Base-by-base conservation (phyloP, 306 rosid species). In the Canavalia ensiformis region DNA sequence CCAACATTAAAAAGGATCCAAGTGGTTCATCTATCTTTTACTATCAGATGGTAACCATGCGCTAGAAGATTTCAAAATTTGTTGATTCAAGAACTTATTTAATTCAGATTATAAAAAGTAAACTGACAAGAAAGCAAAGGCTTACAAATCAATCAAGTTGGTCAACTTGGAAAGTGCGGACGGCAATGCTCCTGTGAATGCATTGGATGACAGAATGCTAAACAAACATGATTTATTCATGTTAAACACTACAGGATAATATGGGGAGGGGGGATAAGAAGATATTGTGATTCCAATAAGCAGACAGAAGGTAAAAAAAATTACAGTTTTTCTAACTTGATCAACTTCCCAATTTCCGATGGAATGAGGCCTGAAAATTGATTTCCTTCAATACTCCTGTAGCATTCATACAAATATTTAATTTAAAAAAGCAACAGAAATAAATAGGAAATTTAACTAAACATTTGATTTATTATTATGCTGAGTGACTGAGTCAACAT, bases 321-420 rank as follows among this genome's bases (percentile, higher is more conserved):
- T 91, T 91, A 95, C 99, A 92, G 62, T 84, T 92, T 93, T 72
- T 72, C 86, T 82, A 95, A 79, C 49, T 88, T 82, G 83, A 85
- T 57, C 86, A 93, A 75, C 52, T 90, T 93, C 55, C 90, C 95
- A 45, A 89, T 87, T 79, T 89, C 95, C 0, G 70, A 74, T 45
- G 99, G 97, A 78, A 95, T 87, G 63, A 56, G 72, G 18, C 99
- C 99, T 4, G 88, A 82, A 82, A 91, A 88, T 6, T 9, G 70
- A 82, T 95, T 95, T 72, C 97, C 99, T 89, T 95, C 99, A 2
- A 95, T 88, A 82, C 95, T 91, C 85, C 99, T 93, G 92, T n/a
- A 74, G 75, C 44, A 80, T n/a, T 59, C 68, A 84, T 51, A 68
- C 35, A 82, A 63, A 57, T 60, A 56, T 35, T 57, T 42, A 39